phyloP scores from a whole-genome alignment of 2,329 filamentous ascomycete species.

The Fusarium poae region DNA sequence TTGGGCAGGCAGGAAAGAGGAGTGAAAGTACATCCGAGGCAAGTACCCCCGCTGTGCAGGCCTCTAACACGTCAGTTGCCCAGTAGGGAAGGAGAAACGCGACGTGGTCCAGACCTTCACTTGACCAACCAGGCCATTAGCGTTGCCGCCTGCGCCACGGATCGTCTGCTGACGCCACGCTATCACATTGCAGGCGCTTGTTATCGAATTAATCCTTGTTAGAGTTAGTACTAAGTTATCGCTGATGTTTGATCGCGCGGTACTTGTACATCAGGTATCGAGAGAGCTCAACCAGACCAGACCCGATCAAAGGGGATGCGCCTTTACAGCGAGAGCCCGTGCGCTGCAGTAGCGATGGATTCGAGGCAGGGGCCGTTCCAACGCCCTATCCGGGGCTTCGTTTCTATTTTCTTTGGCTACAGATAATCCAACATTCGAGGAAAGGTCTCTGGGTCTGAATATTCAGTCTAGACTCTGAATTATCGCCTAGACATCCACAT shows the following conservation, averaged over 20 bases:
- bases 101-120: constrained; percentile 21
- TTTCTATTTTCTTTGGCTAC: constrained; percentile 20
- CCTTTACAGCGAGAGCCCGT: constrained; percentile 18
- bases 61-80: constrained; percentile 20
- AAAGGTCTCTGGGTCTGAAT: not conserved
- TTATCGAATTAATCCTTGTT: constrained; percentile 32
- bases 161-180: constrained; percentile 34
- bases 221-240: constrained; percentile 29
- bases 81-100: constrained; percentile 23
- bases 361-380: constrained; percentile 40
- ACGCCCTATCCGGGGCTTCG: constrained; percentile 32
- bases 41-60: constrained; percentile 24
- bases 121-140: constrained; percentile 26
- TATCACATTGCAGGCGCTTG: constrained; percentile 40
- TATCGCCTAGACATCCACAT: constrained; percentile 15
- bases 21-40: constrained; percentile 25
- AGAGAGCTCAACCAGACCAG: no score
- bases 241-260: constrained; percentile 14
- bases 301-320: not conserved
- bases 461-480: constrained; percentile 4
- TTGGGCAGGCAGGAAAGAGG: constrained; percentile 15
- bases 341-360: constrained; percentile 27
- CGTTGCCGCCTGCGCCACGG: constrained; percentile 37
- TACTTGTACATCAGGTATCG: constrained; percentile 35
- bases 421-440: not conserved